Conservation (phyloP, 805 yeast species). For the Metschnikowia similis region DNA sequence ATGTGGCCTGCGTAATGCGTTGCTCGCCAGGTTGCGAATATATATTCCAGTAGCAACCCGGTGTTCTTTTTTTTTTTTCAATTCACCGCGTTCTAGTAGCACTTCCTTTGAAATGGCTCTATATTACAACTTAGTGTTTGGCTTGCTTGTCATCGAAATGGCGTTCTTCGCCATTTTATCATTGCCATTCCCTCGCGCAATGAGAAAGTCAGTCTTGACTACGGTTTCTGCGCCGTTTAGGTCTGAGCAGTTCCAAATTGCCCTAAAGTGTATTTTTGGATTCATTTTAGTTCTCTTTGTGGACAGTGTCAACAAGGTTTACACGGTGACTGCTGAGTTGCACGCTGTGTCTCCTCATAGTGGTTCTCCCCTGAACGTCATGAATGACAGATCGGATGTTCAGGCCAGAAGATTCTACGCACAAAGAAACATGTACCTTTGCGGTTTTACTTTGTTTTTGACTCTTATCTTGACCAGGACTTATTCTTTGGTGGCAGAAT, state of each 20-base stretch:
- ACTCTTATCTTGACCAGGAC: constrained; percentile 84
- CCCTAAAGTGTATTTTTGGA: constrained; percentile 75
- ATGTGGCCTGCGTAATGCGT: constrained; percentile 2
- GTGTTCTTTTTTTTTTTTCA: background rate
- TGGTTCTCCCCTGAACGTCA: constrained; percentile 14
- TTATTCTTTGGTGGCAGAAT: constrained; percentile 70
- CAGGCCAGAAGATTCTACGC: constrained; percentile 92
- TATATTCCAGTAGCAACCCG: background rate
- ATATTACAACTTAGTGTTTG: constrained; percentile 56
- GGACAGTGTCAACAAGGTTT: constrained; percentile 84
- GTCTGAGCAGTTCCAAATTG: constrained; percentile 66
- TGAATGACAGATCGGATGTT: constrained; percentile 70
- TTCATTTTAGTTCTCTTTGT: constrained; percentile 80
- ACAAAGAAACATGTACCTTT: constrained; percentile 92
- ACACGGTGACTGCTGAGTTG: constrained; percentile 62
- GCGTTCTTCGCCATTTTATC: constrained; percentile 73
- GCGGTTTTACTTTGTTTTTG: constrained; percentile 91
- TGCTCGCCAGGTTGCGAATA: constrained; percentile 3
- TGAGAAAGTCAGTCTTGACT: constrained; percentile 64
- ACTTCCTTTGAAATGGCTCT: constrained; percentile 31
- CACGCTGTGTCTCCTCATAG: constrained; percentile 26
- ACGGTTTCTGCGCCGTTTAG: constrained; percentile 66
- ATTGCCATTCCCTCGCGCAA: constrained; percentile 74
- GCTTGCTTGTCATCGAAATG: constrained; percentile 75
- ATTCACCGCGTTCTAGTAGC: background rate